Evolutionary conservation across 371 early-diverging fungal species (phyloP), one percentile per base, ranked within the genome.

Genomic region (Rhizopus sp.): DNA sequence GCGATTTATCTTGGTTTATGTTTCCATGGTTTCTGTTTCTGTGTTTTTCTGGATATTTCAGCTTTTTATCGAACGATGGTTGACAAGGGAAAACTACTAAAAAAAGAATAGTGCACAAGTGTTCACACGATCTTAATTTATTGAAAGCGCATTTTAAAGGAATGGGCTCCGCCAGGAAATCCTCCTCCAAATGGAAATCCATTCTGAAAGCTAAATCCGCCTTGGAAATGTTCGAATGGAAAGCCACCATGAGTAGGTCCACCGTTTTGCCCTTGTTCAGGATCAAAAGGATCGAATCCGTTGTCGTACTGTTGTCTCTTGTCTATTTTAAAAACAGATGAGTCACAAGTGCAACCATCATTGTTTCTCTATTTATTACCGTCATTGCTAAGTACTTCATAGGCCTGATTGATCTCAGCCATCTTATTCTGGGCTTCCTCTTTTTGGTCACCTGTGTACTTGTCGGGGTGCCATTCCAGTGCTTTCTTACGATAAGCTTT

Each of bases 251-350:
- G 23, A 23, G 44, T 77, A 77, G 55, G 73, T 31, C 64, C 63
- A 12, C 68, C 66, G 23, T 48, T 50, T 17, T 62, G 70, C 12
- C 84, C 85, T 58, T 73, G 79, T 7, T 72, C 80, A 32, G 92
- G 89, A 62, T 93, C 96, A 70, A 92, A 93, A n/a, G 97, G 96
- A 74, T 96, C 98, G 47, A 87, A 88, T 9, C 98, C 97, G 61
- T 88, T 90, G 69, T 97, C 97, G 66, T 85, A 96, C 55, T 85
- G 81, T 35, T 76, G 79, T 35, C 92, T 76, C 64, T 69, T 62
- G 54, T 90, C 88, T 69, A 55, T 6, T 34, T 42, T 6, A 45
- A 72, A 33, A 2, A 5, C 38, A 37, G 3, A 10, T 37, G 38
- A 37, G 5, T 37, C 38, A 37, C 32, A 50, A 7, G 53, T 13